Base-by-base conservation (phyloP, 23 red algal species). In the Pyropia haitanensis region DNA sequence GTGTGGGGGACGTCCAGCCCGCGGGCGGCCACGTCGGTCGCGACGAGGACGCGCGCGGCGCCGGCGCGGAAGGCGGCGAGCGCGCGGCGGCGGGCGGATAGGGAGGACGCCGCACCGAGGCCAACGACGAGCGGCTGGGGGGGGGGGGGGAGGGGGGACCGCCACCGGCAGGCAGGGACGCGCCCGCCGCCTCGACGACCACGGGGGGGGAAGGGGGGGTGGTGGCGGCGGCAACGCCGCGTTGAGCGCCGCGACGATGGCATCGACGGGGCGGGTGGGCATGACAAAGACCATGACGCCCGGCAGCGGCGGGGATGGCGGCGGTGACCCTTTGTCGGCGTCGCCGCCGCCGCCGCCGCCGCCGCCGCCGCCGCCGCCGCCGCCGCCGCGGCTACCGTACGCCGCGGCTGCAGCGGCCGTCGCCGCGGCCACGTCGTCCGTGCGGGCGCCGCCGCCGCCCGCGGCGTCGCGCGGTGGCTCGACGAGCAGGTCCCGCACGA, bases 21-120 rank as follows among this genome's bases (percentile, higher is more conserved):
- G 23, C 94, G 56, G 7, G 94, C 85, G 34, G 88, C 87, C 48
- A 98, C 56, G 63, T 98, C 94, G 30, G 94, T 98, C 33, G 72
- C 60, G 5, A 98, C 63, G 5, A 98, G 75, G 8, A 90, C 69
- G 29, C 44, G 65, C 2, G 64, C 67, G n/a, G 65, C 51, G 34
- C 85, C 81, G 19, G 51, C 12, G 48, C 86, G 72, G 25, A 73
- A 92, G 23, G 70, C 64, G 48, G 63, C 60, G 30, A 84, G 39
- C 39, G 39, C 39, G 5, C 10, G 39, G 39, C 39, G 39, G 39
- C 39, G 39, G 2, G 39, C 5, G 39, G 4, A 9, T 3, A 46
- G 39, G 39, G 39, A 46, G 39, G 39, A 46, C 5, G 39, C 13
- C 5, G 39, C 39, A 3, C 5, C 5, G 4, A 46, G 8, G 39